phyloP scores from a whole-genome alignment of 768 basidiomycete genomes.

The Postia placenta region DNA sequence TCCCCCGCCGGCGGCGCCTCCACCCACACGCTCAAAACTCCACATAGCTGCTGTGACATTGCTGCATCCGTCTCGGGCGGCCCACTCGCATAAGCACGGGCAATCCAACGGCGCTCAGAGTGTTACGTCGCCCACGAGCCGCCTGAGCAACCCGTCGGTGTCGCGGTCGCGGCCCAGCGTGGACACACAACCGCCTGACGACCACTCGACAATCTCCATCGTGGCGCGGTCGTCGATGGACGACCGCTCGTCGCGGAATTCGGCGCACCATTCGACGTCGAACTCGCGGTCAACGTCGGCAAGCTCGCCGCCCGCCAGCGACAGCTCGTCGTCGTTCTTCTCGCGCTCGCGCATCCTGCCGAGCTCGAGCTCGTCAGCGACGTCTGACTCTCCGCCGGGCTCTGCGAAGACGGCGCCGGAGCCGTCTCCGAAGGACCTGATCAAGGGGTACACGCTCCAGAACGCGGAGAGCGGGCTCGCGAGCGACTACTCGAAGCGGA shows the following conservation, averaged over 20 bases:
- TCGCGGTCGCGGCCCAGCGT: constrained; percentile 17
- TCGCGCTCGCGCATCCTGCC: constrained; percentile 11
- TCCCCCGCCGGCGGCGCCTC: neutral
- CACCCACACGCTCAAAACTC: constrained; percentile 2
- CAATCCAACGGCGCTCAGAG: neutral
- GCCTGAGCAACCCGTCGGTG: neutral
- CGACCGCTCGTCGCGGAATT: constrained; percentile 7
- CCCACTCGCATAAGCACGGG: neutral
- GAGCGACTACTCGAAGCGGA: constrained; percentile 90
- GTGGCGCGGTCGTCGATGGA: constrained; percentile 9
- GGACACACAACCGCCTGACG: constrained; percentile 14
- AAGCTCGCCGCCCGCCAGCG: constrained; percentile 3
- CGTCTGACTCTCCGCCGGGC: constrained; percentile 7
- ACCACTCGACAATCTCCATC: constrained; percentile 7
- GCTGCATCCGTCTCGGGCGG: constrained; percentile 3
- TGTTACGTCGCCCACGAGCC: neutral
- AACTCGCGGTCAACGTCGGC: constrained; percentile 4
- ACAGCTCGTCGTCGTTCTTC: constrained; percentile 9
- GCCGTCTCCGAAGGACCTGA: constrained; percentile 45
- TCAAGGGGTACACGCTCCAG: constrained; percentile 77
- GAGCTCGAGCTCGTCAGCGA: constrained; percentile 9
- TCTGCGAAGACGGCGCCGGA: constrained; percentile 8
- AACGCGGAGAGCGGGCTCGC: constrained; percentile 91
- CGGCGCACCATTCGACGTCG: constrained; percentile 6
- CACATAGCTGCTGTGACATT: constrained; percentile 1